Percentiles rank a stretch among this genome's conserved stretches.
Evolutionary conservation across 2,329 filamentous ascomycete genomes (phyloP).

Genomic region (Pestalotiopsis sp.): DNA sequence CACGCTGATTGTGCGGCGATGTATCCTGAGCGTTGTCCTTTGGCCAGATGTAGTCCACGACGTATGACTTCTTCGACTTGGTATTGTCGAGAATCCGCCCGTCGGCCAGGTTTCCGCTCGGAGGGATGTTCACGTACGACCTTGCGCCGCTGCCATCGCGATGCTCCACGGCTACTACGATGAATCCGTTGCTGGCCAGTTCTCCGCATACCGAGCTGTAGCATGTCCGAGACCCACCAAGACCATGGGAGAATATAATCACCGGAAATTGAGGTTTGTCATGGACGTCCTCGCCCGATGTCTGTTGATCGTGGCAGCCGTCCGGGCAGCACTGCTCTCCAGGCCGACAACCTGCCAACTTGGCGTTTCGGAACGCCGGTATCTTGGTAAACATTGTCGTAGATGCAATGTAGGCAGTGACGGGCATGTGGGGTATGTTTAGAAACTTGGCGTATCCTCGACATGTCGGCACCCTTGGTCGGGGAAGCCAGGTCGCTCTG

Average conservation of each 20-base stretch:
- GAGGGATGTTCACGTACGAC: conserved; percentile 60
- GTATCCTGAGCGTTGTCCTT: conserved; percentile 55
- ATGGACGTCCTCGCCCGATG: conserved; percentile 16
- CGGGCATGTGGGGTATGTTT: conserved; percentile 49
- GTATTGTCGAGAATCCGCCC: conserved; percentile 34
- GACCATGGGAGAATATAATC: conserved; percentile 68
- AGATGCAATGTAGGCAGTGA: conserved; percentile 55
- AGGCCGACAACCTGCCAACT: conserved; percentile 58
- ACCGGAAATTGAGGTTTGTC: conserved; percentile 57
- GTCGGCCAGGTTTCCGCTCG: conserved; percentile 36
- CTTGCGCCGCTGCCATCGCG: conserved; percentile 66
- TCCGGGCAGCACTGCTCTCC: conserved; percentile 29
- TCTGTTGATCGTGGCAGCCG: conserved; percentile 23
- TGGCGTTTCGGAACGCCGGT: conserved; percentile 64
- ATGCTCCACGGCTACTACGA: conserved; percentile 68
- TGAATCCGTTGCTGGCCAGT: conserved; percentile 67
- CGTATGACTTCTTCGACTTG: conserved; percentile 44
- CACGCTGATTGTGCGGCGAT: conserved; percentile 57
- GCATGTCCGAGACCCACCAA: conserved; percentile 65
- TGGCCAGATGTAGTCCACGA: conserved; percentile 66
- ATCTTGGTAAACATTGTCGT: conserved; percentile 68
- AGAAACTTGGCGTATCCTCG: conserved; percentile 67
- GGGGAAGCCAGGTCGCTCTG: conserved; percentile 64
- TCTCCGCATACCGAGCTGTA: conserved; percentile 68
- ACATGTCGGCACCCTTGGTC: conserved; percentile 57